These are phyloP conservation scores for Penicillium oxalicum DNA, from an alignment of 2,329 filamentous ascomycete species.

Conservation along the genomic window DNA sequence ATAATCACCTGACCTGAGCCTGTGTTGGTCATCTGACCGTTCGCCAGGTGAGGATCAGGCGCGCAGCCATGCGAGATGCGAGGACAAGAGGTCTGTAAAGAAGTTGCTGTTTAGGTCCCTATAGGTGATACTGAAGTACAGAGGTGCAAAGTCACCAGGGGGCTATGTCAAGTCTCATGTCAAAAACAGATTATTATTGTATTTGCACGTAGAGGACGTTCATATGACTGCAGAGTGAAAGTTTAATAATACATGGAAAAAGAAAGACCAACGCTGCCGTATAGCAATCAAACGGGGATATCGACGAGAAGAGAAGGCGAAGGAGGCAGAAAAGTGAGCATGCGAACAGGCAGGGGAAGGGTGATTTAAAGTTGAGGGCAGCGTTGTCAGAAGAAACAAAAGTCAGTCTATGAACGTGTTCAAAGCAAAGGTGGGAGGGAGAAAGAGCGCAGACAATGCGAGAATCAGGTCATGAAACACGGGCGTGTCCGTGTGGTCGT, in stretches of 20 bases:
- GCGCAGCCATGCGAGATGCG: too few species aligned
- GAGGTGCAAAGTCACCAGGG: too few species aligned
- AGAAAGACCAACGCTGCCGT: conserved; percentile 5
- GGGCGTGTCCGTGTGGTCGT: conserved; percentile 11
- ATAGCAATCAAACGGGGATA: conserved; percentile 8
- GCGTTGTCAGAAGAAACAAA: not conserved
- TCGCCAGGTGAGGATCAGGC: too few species aligned
- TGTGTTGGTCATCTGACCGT: too few species aligned
- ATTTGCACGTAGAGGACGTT: conserved; percentile 15
- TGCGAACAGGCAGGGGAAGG: not conserved
- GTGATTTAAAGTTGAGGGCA: conserved; percentile 7
- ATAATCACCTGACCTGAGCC: not conserved
- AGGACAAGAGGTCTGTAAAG: too few species aligned
- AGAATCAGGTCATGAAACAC: conserved; percentile 13
- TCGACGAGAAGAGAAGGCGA: conserved; percentile 4
- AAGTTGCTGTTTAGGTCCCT: too few species aligned
- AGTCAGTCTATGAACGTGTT: conserved; percentile 4
- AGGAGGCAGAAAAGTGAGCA: not conserved
- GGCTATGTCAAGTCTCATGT: not conserved
- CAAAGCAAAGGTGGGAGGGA: not conserved
- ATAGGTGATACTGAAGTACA: too few species aligned
- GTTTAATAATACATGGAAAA: conserved; percentile 16
- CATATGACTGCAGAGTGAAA: not conserved
- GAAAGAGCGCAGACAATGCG: not conserved
- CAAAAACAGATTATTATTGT: conserved; percentile 8